phyloP scores from a whole-genome alignment of 306 rosid genomes.

The Gynostemma pentaphyllum region DNA sequence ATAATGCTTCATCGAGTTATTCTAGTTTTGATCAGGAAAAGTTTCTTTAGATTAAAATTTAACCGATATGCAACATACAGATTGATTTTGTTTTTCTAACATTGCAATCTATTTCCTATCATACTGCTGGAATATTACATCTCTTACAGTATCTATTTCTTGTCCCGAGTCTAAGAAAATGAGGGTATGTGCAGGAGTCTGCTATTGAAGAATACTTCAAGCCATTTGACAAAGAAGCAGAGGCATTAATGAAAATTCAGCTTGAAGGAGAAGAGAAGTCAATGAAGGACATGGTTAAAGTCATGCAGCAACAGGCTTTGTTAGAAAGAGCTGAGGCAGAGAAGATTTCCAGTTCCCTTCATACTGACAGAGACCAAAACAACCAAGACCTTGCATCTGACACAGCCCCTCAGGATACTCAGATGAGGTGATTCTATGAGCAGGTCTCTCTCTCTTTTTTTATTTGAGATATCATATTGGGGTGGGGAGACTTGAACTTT shows the following conservation, averaged over 20 bases:
- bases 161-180: neutral
- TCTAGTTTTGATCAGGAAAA: neutral
- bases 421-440: constrained; percentile 21
- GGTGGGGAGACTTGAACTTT: too few relatives aligned
- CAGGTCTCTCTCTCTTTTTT: too few relatives aligned
- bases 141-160: neutral
- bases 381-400: constrained; percentile 22
- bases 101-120: too few relatives aligned
- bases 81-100: too few relatives aligned
- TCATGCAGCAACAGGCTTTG: constrained; percentile 58
- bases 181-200: constrained; percentile 45
- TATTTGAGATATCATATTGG: too few relatives aligned
- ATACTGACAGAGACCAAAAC: constrained; percentile 17
- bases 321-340: constrained; percentile 31
- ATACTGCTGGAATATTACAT: too few relatives aligned
- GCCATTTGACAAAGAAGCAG: constrained; percentile 78
- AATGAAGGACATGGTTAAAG: constrained; percentile 47
- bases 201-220: constrained; percentile 82
- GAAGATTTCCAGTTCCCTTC: constrained; percentile 16
- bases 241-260: constrained; percentile 55
- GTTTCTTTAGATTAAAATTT: too few relatives aligned
- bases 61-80: too few relatives aligned
- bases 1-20: neutral
- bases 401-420: constrained; percentile 22
- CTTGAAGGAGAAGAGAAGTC: constrained; percentile 65